Base-by-base conservation (phyloP, 1,284 basidiomycete genomes). In the Kalmanozyma brasiliensis region DNA sequence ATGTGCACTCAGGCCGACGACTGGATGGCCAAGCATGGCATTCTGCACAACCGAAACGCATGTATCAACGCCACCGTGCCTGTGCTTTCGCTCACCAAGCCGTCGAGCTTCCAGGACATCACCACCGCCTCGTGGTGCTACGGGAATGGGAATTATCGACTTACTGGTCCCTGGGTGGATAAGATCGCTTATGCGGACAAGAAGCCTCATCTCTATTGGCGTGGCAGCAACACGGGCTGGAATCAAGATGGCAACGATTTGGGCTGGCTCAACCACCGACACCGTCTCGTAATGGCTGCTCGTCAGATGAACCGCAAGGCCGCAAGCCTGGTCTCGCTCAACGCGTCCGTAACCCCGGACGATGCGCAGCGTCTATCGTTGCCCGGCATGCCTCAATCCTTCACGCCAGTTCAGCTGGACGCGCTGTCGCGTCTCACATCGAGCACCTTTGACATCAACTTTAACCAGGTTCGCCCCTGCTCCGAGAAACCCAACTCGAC, bases 41-140 rank as follows among this genome's bases (percentile, higher is more conserved):
- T 65, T 5, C 26, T 42, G 20, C 43, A 52, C 44, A 26, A 17
- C 4, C 30, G 35, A 11, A 38, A 37, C 24, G 32, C 19, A 13
- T 65, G 62, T 46, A 45, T 58, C 49, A 58, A 49, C 33, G 35
- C 55, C 1, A 53, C 49, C 29, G 19, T 65, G 7, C 55, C 62
- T 4, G 45, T 58, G 4, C 55, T 65, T 11, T 58, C 55, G 1
- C 34, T 52, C 0, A 29, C 55, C 26, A 46, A 47, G 29, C 41
- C 53, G 3, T 65, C 62, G 17, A 44, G 36, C 19, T 65, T 58
- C 45, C 49, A 49, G n/a, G 62, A 65, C 38, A 46, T 65, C 35
- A 58, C 55, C 26, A 58, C 49, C 13, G 49, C 62, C 2, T 65
- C 62, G 2, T 65, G 62, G 62, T 58, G 55, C 32, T 65, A 53